Conservation (phyloP, 176 grass and related monocot species). For the Triticum timopheevii region DNA sequence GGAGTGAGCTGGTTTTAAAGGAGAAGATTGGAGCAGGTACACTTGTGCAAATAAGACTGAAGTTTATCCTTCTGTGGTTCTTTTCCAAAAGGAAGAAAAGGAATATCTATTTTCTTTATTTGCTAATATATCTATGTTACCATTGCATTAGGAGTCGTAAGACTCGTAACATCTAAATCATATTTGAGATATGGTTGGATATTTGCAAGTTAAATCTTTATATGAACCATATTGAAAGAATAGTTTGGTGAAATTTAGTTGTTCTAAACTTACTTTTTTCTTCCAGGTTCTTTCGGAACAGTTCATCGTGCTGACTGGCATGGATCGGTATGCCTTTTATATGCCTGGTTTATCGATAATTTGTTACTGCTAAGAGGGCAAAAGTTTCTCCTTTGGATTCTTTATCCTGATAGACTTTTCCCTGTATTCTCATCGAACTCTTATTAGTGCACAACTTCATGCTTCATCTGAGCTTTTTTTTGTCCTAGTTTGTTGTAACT, state of each 20-base stretch:
- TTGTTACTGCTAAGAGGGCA: constrained; percentile 8
- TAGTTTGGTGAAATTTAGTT: neutral
- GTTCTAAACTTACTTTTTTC: neutral
- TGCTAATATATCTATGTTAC: neutral
- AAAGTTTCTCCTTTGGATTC: constrained; percentile 18
- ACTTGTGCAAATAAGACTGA: neutral
- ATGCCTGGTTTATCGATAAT: constrained; percentile 24
- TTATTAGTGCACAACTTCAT: neutral
- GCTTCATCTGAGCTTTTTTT: neutral
- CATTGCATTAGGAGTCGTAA: neutral
- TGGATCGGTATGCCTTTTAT: constrained; percentile 82
- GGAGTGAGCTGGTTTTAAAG: constrained; percentile 85
- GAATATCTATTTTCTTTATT: neutral
- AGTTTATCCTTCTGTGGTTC: neutral
- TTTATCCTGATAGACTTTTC: constrained; percentile 23
- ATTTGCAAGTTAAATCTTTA: constrained; percentile 20
- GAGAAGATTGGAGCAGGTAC: constrained; percentile 98
- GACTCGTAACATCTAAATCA: constrained; percentile 14
- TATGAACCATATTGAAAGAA: constrained; percentile 8
- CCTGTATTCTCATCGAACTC: neutral
- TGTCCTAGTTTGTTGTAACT: constrained; percentile 3
- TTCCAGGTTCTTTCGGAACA: constrained; percentile 98
- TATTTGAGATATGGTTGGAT: neutral
- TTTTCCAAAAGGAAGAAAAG: neutral
- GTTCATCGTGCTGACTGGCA: constrained; percentile 99